Evolutionary conservation across 768 basidiomycete species (phyloP).

Genomic region (Dioszegia hungarica): DNA sequence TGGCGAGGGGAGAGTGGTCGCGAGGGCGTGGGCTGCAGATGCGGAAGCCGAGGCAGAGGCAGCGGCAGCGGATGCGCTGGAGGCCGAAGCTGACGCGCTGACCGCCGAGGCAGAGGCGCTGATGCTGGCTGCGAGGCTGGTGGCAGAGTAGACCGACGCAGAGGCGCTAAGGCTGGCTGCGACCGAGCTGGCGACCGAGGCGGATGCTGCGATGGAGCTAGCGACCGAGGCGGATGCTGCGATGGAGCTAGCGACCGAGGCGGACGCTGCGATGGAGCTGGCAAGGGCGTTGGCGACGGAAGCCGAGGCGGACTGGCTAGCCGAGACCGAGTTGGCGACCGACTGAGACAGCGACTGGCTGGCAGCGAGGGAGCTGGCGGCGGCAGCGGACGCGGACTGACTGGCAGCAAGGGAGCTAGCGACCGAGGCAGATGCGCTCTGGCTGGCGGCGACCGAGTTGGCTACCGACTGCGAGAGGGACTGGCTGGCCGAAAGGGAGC

Average conservation of each 20-base stretch:
- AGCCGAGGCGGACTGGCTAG: slow-evolving; percentile 2
- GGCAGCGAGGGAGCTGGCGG: not conserved
- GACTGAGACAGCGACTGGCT: not conserved
- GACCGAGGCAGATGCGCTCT: slow-evolving; percentile 2
- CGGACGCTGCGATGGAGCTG: not conserved
- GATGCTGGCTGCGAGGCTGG: not conserved
- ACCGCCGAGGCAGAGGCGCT: not conserved
- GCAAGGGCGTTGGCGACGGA: too few relatives aligned
- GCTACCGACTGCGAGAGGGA: slow-evolving; percentile 3
- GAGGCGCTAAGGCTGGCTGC: not conserved
- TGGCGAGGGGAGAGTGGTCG: not conserved
- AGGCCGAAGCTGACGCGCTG: not conserved
- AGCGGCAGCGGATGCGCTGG: not conserved
- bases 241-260: not conserved
- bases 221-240: not conserved
- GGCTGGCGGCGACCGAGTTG: not conserved
- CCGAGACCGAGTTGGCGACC: not conserved
- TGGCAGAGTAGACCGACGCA: not conserved
- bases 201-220: not conserved
- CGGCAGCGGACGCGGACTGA: not conserved
- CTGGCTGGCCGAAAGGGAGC: slow-evolving; percentile 1
- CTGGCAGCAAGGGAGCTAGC: slow-evolving; percentile 2
- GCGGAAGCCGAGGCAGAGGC: not conserved
- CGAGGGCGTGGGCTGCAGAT: not conserved
- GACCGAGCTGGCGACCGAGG: not conserved